Evolutionary conservation across 106 monocot species (phyloP).

Genomic region (Phalaenopsis aphrodite): DNA sequence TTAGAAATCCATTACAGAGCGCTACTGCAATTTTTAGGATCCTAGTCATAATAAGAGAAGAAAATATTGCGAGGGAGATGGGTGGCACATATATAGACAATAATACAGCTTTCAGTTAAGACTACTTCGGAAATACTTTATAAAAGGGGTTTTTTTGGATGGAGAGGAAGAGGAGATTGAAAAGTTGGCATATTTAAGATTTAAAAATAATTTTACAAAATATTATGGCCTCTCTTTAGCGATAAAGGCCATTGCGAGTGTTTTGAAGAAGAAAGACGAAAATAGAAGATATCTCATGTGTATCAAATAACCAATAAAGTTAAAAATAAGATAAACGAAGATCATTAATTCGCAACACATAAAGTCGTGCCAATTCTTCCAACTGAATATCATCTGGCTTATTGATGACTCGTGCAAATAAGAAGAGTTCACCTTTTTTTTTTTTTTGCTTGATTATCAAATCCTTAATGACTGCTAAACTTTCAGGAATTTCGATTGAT

Average conservation of each 20-base stretch:
- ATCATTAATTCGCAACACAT: not conserved
- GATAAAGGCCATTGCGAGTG: slow-evolving; percentile 29
- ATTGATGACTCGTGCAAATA: not conserved
- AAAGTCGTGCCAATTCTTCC: not conserved
- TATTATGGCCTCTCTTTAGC: slow-evolving; percentile 37
- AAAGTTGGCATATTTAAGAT: slow-evolving; percentile 6
- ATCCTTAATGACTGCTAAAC: not conserved
- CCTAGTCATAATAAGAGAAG: slow-evolving; percentile 30
- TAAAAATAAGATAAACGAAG: not conserved
- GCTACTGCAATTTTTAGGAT: slow-evolving; percentile 12
- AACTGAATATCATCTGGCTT: not conserved
- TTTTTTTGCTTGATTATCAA: not conserved
- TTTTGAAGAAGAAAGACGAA: slow-evolving; percentile 15
- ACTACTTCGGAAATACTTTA: slow-evolving; percentile 25
- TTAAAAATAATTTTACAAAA: slow-evolving; percentile 22
- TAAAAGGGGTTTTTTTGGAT: slow-evolving; percentile 10
- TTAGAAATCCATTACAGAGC: slow-evolving; percentile 18
- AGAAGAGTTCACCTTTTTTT: slow-evolving; percentile 2
- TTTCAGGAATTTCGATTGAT: not conserved
- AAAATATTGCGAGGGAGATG: slow-evolving; percentile 19
- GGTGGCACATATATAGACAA: slow-evolving; percentile 14
- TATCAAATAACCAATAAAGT: slow-evolving; percentile 1
- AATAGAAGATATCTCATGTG: not conserved
- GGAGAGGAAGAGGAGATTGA: slow-evolving; percentile 5
- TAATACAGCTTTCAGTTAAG: slow-evolving; percentile 6